A percentile compares a stretch with the other conserved stretches of the same genome.
Conservation (phyloP, 2,329 filamentous ascomycete genomes). For the Stachybotrys echinatus region DNA sequence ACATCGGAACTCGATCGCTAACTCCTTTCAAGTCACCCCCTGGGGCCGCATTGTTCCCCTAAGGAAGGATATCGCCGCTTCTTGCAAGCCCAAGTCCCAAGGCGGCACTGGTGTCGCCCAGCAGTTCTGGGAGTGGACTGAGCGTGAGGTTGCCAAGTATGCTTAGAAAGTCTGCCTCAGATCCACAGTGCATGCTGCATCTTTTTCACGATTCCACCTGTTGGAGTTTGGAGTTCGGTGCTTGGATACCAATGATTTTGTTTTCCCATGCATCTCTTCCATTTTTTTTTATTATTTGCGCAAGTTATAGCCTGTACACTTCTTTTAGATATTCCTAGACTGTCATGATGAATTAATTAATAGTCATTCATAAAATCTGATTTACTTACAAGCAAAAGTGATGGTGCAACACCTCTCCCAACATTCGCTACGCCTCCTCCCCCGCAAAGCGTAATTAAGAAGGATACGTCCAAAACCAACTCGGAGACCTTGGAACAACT, state of each 20-base stretch:
- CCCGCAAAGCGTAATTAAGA: not conserved
- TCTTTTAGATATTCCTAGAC: no score
- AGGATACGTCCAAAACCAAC: not conserved
- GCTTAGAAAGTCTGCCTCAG: not conserved
- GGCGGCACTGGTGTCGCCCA: not conserved
- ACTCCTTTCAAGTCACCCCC: not conserved
- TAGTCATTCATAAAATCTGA: no score
- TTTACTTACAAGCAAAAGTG: no score
- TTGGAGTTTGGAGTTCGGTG: no score
- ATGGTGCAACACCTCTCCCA: no score
- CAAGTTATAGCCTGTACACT: no score
- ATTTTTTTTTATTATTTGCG: no score
- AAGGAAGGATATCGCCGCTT: not conserved
- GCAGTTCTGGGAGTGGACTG: not conserved
- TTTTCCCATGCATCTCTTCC: no score
- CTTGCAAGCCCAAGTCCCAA: not conserved
- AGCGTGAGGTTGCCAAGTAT: not conserved
- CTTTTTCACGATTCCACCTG: not conserved
- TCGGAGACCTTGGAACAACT: not conserved
- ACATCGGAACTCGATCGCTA: not conserved
- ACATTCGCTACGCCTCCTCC: no score
- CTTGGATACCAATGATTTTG: no score
- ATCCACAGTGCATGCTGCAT: not conserved
- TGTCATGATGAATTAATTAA: no score
- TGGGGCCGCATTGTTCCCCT: not conserved